phyloP scores from a whole-genome alignment of 1,284 basidiomycete genomes.

The Pseudozyma sp. region DNA sequence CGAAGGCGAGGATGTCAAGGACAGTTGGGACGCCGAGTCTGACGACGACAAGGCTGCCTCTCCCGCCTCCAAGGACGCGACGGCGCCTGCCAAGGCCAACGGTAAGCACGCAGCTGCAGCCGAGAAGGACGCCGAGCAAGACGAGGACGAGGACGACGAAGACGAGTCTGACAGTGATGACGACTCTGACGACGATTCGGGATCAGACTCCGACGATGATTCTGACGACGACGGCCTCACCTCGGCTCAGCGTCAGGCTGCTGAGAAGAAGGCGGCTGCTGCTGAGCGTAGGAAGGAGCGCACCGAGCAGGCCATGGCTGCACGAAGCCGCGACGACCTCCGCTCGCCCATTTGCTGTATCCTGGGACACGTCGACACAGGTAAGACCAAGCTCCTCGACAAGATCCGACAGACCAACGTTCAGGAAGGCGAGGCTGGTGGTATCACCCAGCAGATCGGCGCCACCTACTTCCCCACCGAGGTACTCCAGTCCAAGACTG shows the following conservation, averaged over 20 bases:
- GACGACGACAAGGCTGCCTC: conserved; percentile 71
- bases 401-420: conserved; percentile 99
- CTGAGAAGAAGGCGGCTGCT: conserved; percentile 84
- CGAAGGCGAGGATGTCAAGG: conserved; percentile 66
- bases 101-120: conserved; percentile 17
- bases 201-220: conserved; percentile 68
- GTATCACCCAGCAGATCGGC: conserved; percentile 99
- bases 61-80: conserved; percentile 23
- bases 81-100: conserved; percentile 39
- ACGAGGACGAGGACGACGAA: conserved; percentile 18
- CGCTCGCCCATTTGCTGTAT: conserved; percentile 99
- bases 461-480: conserved; percentile 99
- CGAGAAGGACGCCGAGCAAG: conserved; percentile 20
- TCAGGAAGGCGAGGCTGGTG: conserved; percentile 98
- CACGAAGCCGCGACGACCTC: conserved; percentile 87
- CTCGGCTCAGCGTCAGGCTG: conserved; percentile 73
- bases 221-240: conserved; percentile 72
- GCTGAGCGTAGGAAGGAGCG: conserved; percentile 83
- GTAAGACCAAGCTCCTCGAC: conserved; percentile 97
- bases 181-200: conserved; percentile 53
- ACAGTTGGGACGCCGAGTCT: conserved; percentile 73
- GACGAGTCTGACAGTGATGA: conserved; percentile 28
- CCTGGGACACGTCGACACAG: conserved; percentile 98
- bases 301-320: conserved; percentile 86
- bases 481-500: conserved; percentile 93